Conservation (phyloP, 2,329 filamentous ascomycete species). For the Capronia epimyces region DNA sequence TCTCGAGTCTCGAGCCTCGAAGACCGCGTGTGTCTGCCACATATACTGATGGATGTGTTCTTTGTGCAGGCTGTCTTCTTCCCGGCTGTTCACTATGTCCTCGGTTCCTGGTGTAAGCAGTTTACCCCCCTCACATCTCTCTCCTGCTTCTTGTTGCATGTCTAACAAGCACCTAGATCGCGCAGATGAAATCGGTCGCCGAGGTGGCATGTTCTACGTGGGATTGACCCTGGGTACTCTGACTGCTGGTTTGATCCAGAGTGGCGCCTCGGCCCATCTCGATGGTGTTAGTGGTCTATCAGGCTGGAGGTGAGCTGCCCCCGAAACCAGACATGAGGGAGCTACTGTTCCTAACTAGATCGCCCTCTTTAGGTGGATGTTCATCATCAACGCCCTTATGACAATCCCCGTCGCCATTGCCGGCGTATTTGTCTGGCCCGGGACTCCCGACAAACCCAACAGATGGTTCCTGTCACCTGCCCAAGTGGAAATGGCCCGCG, state of each 20-base stretch:
- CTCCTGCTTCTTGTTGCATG: too few relatives aligned
- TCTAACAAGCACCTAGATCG: too few relatives aligned
- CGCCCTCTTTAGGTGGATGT: constrained; percentile 50
- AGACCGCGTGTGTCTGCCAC: too few relatives aligned
- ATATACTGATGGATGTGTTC: background rate
- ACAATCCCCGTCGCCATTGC: constrained; percentile 42
- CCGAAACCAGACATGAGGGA: too few relatives aligned
- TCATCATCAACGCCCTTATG: constrained; percentile 53
- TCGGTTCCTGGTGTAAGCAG: constrained; percentile 27
- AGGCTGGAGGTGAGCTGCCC: too few relatives aligned
- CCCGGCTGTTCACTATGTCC: constrained; percentile 33
- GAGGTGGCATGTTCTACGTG: constrained; percentile 36
- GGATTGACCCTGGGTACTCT: constrained; percentile 39
- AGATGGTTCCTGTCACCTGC: too few relatives aligned
- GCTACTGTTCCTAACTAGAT: too few relatives aligned
- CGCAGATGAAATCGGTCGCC: constrained; percentile 34
- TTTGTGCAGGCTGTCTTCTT: constrained; percentile 35
- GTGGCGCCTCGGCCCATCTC: constrained; percentile 50
- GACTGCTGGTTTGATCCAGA: constrained; percentile 54
- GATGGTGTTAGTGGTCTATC: constrained; percentile 46
- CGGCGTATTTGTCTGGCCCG: constrained; percentile 39
- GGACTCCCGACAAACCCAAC: constrained; percentile 41
- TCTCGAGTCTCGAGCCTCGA: too few relatives aligned
- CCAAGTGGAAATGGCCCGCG: too few relatives aligned
- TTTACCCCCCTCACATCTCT: too few relatives aligned